Evolutionary conservation across 768 basidiomycete species (phyloP).

Genomic region (Hericium rajendrae): DNA sequence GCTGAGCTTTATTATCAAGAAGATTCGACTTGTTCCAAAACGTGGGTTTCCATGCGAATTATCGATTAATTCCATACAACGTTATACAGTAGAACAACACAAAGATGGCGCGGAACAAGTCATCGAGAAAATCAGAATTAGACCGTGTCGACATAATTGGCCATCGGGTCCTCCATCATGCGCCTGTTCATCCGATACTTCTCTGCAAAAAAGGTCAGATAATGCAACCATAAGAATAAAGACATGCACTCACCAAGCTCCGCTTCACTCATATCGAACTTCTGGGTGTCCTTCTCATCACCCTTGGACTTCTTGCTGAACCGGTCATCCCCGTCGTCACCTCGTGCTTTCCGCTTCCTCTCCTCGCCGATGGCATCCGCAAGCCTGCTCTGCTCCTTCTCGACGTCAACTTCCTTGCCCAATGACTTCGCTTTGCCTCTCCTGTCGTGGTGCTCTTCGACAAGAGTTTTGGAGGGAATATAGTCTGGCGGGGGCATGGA

Average conservation of each 20-base stretch:
- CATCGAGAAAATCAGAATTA: not conserved
- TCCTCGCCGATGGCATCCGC: constrained; percentile 18
- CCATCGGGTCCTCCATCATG: constrained; percentile 86
- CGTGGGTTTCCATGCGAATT: no score
- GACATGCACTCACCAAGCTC: constrained; percentile 50
- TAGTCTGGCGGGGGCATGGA: constrained; percentile 6
- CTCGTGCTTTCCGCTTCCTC: constrained; percentile 23
- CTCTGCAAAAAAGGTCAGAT: constrained; percentile 42
- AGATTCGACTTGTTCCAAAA: no score
- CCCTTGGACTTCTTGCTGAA: constrained; percentile 74
- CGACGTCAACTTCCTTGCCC: constrained; percentile 5
- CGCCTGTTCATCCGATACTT: constrained; percentile 77
- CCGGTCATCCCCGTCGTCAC: constrained; percentile 48
- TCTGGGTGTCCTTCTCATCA: constrained; percentile 61
- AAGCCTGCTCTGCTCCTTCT: constrained; percentile 16
- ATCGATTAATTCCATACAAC: no score
- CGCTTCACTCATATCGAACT: constrained; percentile 84
- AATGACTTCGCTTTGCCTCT: constrained; percentile 17
- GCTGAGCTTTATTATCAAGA: no score
- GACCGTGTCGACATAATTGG: constrained; percentile 69
- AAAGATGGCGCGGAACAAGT: no score
- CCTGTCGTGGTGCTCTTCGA: constrained; percentile 6
- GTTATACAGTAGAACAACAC: no score
- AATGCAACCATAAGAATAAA: constrained; percentile 2
- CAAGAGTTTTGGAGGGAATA: constrained; percentile 2